Evolutionary conservation across 139 green algal genomes (phyloP).

Genomic region (Bryopsis sp.): DNA sequence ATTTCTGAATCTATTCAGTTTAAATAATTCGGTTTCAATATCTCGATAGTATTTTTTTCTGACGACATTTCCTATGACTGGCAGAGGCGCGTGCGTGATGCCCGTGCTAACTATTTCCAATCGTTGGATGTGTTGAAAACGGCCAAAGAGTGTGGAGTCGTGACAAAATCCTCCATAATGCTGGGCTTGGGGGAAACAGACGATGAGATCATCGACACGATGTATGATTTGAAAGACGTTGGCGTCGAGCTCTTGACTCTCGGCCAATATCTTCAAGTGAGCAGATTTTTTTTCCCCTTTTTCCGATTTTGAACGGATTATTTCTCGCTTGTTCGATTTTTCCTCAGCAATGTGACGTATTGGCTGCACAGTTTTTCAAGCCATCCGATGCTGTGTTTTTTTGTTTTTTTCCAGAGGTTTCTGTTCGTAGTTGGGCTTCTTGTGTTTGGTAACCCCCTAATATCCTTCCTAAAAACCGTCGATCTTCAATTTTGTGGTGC

Average conservation of each 20-base stretch:
- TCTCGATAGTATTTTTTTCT: not conserved
- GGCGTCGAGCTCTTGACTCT: slow-evolving; percentile 91
- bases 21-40: not conserved
- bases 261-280: slow-evolving; percentile 86
- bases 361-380: not conserved
- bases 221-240: slow-evolving; percentile 62
- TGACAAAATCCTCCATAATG: slow-evolving; percentile 93
- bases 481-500: not conserved
- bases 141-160: slow-evolving; percentile 68
- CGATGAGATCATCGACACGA: slow-evolving; percentile 77
- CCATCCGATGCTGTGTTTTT: not conserved
- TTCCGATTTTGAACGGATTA: not conserved
- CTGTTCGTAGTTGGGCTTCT: not conserved
- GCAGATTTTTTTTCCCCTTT: not conserved
- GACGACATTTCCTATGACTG: not conserved
- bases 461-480: too few species aligned
- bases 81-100: slow-evolving; percentile 40
- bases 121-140: slow-evolving; percentile 64
- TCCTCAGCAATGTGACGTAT: not conserved
- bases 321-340: not conserved
- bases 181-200: slow-evolving; percentile 84
- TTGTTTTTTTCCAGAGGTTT: not conserved
- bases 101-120: slow-evolving; percentile 52
- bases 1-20: too few species aligned
- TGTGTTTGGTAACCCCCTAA: too few species aligned